These are phyloP conservation scores for Aspergillus sclerotioniger DNA, from an alignment of 495 filamentous ascomycete genomes.

Conservation along the genomic window DNA sequence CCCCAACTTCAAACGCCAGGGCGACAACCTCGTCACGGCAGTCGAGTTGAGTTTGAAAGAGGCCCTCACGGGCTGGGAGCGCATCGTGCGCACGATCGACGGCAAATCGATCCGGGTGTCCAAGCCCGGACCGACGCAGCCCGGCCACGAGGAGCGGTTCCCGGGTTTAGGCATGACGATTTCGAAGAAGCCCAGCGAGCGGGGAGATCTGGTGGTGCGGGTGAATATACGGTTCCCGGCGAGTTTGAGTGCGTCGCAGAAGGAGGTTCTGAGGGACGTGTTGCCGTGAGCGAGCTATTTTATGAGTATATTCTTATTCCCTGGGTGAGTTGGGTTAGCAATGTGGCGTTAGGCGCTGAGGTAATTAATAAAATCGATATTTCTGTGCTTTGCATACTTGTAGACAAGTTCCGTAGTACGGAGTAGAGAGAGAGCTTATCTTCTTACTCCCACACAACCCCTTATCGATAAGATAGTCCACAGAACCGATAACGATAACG, in stretches of 20 bases:
- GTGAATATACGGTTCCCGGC: conserved; percentile 90
- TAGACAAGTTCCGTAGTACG: too few species aligned
- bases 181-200: conserved; percentile 77
- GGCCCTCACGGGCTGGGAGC: conserved; percentile 91
- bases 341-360: conserved; percentile 29
- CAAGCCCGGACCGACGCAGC: conserved; percentile 78
- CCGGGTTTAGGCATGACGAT: conserved; percentile 87
- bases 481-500: not conserved
- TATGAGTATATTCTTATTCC: conserved; percentile 4
- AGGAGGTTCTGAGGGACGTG: conserved; percentile 73
- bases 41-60: conserved; percentile 89
- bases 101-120: conserved; percentile 75
- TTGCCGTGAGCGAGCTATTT: conserved; percentile 41
- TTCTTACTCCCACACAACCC: not conserved
- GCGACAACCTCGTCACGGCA: conserved; percentile 75
- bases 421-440: not conserved
- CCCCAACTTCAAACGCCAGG: conserved; percentile 75
- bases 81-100: conserved; percentile 90
- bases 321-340: conserved; percentile 22
- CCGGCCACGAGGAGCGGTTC: conserved; percentile 76
- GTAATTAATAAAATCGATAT: not conserved
- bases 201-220: conserved; percentile 85
- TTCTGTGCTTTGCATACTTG: too few species aligned
- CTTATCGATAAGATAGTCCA: not conserved
- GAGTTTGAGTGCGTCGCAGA: conserved; percentile 70